Conservation (phyloP, 345 rosid genomes). For the Draba incana region DNA sequence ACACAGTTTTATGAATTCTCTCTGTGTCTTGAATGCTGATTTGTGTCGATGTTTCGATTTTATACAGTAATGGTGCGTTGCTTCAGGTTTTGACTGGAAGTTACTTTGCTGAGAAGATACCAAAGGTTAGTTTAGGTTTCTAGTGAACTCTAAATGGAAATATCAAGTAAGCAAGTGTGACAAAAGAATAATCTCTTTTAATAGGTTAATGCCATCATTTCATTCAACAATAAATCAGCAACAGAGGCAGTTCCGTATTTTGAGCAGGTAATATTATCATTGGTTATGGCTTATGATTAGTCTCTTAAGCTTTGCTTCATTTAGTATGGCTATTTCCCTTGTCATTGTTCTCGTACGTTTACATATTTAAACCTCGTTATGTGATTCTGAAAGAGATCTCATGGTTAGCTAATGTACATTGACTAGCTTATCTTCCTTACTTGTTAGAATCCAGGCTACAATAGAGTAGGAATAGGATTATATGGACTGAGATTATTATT, state of each 20-base stretch:
- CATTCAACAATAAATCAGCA: slow-evolving; percentile 94
- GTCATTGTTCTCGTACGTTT: not conserved
- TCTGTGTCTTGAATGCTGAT: slow-evolving; percentile 7
- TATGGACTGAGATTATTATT: not conserved
- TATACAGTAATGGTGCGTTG: slow-evolving; percentile 87
- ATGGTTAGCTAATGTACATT: not conserved
- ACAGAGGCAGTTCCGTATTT: slow-evolving; percentile 98
- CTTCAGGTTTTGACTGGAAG: slow-evolving; percentile 88
- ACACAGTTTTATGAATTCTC: too few relatives aligned
- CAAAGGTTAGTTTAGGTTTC: slow-evolving; percentile 67
- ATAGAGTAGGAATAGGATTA: not conserved
- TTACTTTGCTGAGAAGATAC: slow-evolving; percentile 83
- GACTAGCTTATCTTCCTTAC: not conserved
- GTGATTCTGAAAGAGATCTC: not conserved
- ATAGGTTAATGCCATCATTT: slow-evolving; percentile 90
- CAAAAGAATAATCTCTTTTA: slow-evolving; percentile 51
- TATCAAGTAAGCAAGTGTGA: slow-evolving; percentile 39
- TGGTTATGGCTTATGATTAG: slow-evolving; percentile 14
- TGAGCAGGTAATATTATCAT: slow-evolving; percentile 68
- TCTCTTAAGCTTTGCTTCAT: not conserved
- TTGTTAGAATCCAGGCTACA: not conserved
- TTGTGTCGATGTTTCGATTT: slow-evolving; percentile 21
- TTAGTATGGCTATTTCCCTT: not conserved
- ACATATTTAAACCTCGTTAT: not conserved
- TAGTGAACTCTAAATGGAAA: not conserved